These are phyloP conservation scores for Agapanthus africanus DNA, from an alignment of 106 monocot species.

Conservation along the genomic window DNA sequence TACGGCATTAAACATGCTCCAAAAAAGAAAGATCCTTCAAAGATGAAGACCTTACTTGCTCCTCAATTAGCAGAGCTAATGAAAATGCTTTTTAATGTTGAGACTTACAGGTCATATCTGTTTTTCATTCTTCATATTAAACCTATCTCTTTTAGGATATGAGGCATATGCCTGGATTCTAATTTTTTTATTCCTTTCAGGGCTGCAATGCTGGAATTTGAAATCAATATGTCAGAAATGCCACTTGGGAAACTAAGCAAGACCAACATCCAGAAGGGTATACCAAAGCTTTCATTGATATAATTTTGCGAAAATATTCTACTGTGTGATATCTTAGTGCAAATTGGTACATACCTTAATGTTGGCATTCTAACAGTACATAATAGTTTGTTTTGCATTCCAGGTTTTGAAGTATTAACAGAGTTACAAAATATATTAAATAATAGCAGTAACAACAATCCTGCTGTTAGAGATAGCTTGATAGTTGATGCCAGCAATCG, in stretches of 20 bases:
- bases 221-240: conserved; percentile 97
- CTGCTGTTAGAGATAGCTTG: conserved; percentile 62
- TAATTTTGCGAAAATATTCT: background rate
- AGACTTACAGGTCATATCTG: conserved; percentile 77
- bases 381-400: conserved; percentile 8
- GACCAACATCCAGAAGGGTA: conserved; percentile 91
- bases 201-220: conserved; percentile 96
- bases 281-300: too few relatives aligned
- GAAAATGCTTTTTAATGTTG: conserved; percentile 96
- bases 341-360: background rate
- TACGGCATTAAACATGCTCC: conserved; percentile 70
- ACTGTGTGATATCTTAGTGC: background rate
- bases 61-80: conserved; percentile 59
- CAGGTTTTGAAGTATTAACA: conserved; percentile 97
- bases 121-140: background rate
- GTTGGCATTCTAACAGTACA: conserved; percentile 3
- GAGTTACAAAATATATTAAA: conserved; percentile 90
- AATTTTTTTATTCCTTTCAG: too few relatives aligned
- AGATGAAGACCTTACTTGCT: conserved; percentile 46
- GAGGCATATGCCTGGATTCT: background rate
- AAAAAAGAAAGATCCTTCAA: conserved; percentile 45
- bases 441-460: conserved; percentile 26
- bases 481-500: conserved; percentile 92
- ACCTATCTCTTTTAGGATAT: background rate
- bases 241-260: conserved; percentile 98